Percentiles rank a stretch among this genome's conserved stretches.
phyloP scores from a whole-genome alignment of 2,329 filamentous ascomycete species.

The Zymoseptoria pseudotritici region DNA sequence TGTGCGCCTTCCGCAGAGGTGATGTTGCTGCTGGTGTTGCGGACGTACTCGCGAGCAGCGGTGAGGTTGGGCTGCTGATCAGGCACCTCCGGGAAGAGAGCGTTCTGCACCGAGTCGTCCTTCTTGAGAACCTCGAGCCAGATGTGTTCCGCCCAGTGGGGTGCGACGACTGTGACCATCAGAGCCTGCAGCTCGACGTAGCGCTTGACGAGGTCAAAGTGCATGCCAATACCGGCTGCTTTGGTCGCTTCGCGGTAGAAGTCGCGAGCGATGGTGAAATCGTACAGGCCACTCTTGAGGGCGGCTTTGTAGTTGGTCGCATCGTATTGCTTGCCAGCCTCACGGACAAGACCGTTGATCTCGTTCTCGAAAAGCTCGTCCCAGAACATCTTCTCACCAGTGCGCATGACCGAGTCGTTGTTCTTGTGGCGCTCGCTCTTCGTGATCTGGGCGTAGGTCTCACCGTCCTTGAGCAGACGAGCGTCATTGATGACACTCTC shows the following conservation, averaged over 20 bases:
- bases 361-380: conserved; percentile 91
- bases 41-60: conserved; percentile 76
- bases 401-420: conserved; percentile 58
- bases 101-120: conserved; percentile 67
- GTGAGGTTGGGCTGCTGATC: conserved; percentile 59
- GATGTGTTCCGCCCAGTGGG: conserved; percentile 91
- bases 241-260: conserved; percentile 79
- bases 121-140: conserved; percentile 86
- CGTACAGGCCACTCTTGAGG: conserved; percentile 78
- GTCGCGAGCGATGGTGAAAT: conserved; percentile 81
- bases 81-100: conserved; percentile 64
- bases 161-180: conserved; percentile 73
- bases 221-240: conserved; percentile 75
- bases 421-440: conserved; percentile 41
- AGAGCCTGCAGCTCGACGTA: conserved; percentile 85
- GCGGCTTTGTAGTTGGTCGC: conserved; percentile 76
- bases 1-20: conserved; percentile 76
- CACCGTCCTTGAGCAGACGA: conserved; percentile 36
- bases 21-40: conserved; percentile 66
- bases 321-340: conserved; percentile 71
- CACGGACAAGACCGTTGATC: conserved; percentile 72
- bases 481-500: conserved; percentile 70
- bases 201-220: conserved; percentile 66
- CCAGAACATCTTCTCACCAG: conserved; percentile 69
- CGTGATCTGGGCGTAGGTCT: conserved; percentile 36